Evolutionary conservation across 78 protist genomes (phyloP), one percentile per base, ranked within the genome.

Genomic region (Dictyostelium purpureum): DNA sequence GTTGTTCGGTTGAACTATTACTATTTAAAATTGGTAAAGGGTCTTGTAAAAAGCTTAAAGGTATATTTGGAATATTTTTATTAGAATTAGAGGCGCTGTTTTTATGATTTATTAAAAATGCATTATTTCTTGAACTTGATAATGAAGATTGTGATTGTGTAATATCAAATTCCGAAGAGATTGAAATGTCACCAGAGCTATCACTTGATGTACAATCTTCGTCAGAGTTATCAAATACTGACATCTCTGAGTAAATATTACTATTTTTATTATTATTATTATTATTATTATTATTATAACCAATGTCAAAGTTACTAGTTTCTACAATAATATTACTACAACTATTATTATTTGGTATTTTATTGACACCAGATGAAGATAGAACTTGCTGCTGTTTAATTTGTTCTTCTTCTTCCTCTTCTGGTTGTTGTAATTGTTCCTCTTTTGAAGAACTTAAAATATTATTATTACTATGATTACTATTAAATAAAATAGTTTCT

Each of bases 111-210:
- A 5, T 61, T 24, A 63, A 35, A 31, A 63, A 31, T 4, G 71
- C 42, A 63, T 63, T 63, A n/a, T n/a, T n/a, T 63, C 71, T 63
- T 33, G 71, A 33, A 35, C 54, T 38, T 19, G 16, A 45, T 26
- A 59, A 28, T 11, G 28, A 40, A 24, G 59, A 45, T 47, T 71
- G 54, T 26, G 40, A 19, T 57, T 19, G 33, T 14, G 19, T 4
- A 7, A 57, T 57, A 45, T 40, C 40, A 71, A 75, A 75, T 33
- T 75, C 81, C 14, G 81, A 75, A 51, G 81, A 75, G 26, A 75
- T 75, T 4, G 81, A 75, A 35, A 75, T 75, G 28, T 75, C 81
- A 33, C 81, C 81, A 0, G 67, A 51, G 10, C 57, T 75, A 24
- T 75, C 81, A 35, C 81, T 75, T 28, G 78, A 71, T n/a, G n/a